Conservation (phyloP, 768 basidiomycete genomes). For the Suillus tomentosus region DNA sequence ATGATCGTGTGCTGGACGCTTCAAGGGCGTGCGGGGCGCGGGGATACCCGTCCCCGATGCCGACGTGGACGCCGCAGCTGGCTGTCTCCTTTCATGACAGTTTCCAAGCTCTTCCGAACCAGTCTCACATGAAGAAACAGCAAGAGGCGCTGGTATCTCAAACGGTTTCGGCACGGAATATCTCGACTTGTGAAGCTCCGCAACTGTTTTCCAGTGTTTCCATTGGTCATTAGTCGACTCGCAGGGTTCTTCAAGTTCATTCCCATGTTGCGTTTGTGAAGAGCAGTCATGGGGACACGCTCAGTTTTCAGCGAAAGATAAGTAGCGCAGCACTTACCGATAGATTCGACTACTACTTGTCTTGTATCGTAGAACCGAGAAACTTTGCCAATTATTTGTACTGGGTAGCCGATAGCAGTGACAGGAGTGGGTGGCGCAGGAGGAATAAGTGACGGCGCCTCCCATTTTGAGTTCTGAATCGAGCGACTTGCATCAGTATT, state of each 20-base stretch:
- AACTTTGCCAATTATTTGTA: constrained; percentile 52
- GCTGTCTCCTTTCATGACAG: constrained; percentile 6
- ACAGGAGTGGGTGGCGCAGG: constrained; percentile 35
- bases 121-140: constrained; percentile 8
- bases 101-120: constrained; percentile 22
- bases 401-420: constrained; percentile 46
- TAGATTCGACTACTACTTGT: constrained; percentile 48
- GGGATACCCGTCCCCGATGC: background rate
- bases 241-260: constrained; percentile 42
- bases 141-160: constrained; percentile 39
- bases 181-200: constrained; percentile 49
- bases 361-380: constrained; percentile 41
- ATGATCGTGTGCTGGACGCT: constrained; percentile 6
- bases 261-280: background rate
- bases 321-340: constrained; percentile 43
- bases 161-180: constrained; percentile 56
- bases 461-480: constrained; percentile 9
- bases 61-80: constrained; percentile 17
- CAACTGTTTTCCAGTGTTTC: constrained; percentile 54
- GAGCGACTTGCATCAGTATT: constrained; percentile 12
- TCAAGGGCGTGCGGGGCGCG: constrained; percentile 8
- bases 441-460: background rate
- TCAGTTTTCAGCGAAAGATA: background rate
- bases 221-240: constrained; percentile 59
- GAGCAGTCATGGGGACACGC: background rate